Conservation (phyloP, 1,139 yeast genomes). For the Saccharomyces hybrid region DNA sequence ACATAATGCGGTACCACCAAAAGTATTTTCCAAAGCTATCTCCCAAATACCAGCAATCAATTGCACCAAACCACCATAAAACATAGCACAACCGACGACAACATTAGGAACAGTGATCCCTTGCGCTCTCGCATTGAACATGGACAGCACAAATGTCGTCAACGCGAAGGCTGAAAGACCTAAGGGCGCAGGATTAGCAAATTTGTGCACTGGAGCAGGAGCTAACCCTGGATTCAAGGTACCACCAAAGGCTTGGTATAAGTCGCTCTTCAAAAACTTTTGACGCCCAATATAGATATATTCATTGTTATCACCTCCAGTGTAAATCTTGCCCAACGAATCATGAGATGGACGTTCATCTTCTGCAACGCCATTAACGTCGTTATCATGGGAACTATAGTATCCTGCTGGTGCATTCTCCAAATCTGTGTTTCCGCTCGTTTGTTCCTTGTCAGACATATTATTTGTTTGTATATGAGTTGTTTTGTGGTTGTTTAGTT, state of each 20-base stretch:
- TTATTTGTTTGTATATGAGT: neutral
- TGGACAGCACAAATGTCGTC: constrained; percentile 72
- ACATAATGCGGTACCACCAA: constrained; percentile 80
- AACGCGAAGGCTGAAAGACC: constrained; percentile 81
- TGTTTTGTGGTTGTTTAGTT: neutral
- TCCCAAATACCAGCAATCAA: constrained; percentile 72
- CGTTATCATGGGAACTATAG: constrained; percentile 2
- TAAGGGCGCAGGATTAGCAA: constrained; percentile 85
- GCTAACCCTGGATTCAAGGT: constrained; percentile 45
- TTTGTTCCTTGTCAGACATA: constrained; percentile 15
- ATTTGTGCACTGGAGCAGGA: constrained; percentile 53
- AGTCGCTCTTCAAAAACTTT: constrained; percentile 46
- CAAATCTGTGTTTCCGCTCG: constrained; percentile 10
- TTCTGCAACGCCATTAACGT: constrained; percentile 2
- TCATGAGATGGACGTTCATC: constrained; percentile 7
- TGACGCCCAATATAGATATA: constrained; percentile 56
- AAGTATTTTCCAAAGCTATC: constrained; percentile 70
- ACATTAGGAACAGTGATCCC: constrained; percentile 44
- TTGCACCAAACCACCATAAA: constrained; percentile 69
- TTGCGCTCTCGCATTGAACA: constrained; percentile 58
- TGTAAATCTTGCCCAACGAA: constrained; percentile 24
- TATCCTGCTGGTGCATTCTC: constrained; percentile 8
- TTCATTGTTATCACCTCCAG: constrained; percentile 39
- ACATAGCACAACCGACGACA: constrained; percentile 56
- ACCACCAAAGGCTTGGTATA: constrained; percentile 54